Evolutionary conservation across 2,329 filamentous ascomycete species (phyloP), one percentile per base, ranked within the genome.

Genomic region (Chrysoporthe deuterocubensis): DNA sequence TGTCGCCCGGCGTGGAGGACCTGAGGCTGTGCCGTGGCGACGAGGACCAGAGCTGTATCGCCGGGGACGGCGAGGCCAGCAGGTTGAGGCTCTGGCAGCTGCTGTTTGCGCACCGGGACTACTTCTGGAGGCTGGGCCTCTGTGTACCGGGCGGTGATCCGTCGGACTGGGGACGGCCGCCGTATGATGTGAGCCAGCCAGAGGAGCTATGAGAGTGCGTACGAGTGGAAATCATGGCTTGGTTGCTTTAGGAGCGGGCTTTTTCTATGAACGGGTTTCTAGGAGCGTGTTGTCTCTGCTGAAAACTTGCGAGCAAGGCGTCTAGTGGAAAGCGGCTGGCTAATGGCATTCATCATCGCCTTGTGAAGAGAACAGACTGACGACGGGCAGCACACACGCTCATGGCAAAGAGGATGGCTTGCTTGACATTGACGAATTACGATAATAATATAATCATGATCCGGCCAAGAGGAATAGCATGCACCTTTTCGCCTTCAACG

Each of bases 91-190:
- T 96, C n/a, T 97, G 95, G 93, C 89, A 97, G 79, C 81, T 97
- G 8, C 90, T 98, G 75, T 97, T 96, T 78, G 92, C 94, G 1
- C 96, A 99, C 80, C 84, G 96, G 50, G 96, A 99, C 80, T 99
- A 99, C 78, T 98, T 99, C 79, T 97, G 93, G 92, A 86, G 96
- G 67, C 79, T 99, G 64, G 96, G 96, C 0, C 81, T 98, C 43
- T 99, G 96, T 80, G 83, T 97, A 2, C 94, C 95, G 0, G 91
- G 91, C 14, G 92, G 92, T 14, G 90, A 91, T 76, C 89, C 90
- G 2, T 81, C 83, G 58, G 86, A 92, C 72, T 92, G 90, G 90
- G 87, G 84, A 21, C 81, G 85, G 70, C 82, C 84, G 58, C 78
- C 75, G 68, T 83, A 87, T 75, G 78, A 81, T 67, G 74, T 81